Evolutionary conservation across 495 filamentous ascomycete species (phyloP).

Genomic region (Neurospora sp.): DNA sequence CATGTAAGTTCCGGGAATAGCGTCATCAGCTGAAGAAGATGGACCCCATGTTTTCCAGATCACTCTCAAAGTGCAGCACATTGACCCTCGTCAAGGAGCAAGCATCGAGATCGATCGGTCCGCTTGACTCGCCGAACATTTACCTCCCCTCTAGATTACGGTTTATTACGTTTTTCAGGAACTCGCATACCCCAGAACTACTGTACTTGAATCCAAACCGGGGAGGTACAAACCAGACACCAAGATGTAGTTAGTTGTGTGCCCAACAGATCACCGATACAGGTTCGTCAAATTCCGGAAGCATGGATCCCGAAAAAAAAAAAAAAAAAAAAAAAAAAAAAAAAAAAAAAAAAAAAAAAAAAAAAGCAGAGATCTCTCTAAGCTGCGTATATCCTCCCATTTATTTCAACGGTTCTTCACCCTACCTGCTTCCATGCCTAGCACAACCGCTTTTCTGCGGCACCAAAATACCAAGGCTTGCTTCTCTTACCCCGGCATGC

Average conservation of each 20-base stretch:
- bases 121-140: neutral
- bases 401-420: neutral
- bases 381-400: neutral
- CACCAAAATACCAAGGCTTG: neutral
- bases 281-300: neutral
- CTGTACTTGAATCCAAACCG: neutral
- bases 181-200: neutral
- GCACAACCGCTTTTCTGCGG: neutral
- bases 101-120: neutral
- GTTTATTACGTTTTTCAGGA: neutral
- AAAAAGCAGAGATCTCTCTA: neutral
- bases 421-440: neutral
- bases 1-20: neutral
- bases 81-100: neutral
- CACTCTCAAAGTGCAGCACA: neutral
- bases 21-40: neutral
- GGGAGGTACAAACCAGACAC: neutral
- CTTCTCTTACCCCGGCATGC: conserved; percentile 1
- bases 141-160: neutral
- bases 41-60: neutral
- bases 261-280: neutral
- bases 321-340: neutral
- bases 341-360: neutral
- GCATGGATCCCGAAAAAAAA: neutral
- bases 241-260: neutral